A percentile compares a stretch with the other conserved stretches of the same genome.
phyloP scores from a whole-genome alignment of 1,139 yeast species.

The Pichia sp. region DNA sequence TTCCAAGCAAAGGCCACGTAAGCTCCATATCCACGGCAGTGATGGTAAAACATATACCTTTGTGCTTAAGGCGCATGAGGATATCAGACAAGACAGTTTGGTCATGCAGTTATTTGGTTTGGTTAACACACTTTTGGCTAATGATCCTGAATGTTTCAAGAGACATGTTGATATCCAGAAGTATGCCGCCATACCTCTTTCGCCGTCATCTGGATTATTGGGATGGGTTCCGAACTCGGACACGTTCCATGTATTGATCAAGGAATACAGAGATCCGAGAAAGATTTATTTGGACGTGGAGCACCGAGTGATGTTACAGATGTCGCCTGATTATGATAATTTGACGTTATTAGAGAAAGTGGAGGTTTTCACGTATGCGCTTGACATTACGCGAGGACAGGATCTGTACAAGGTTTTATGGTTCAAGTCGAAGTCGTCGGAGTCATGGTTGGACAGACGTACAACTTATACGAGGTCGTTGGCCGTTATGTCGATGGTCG shows the following conservation, averaged over 20 bases:
- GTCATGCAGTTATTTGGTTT: slow-evolving; percentile 97
- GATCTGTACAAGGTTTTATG: slow-evolving; percentile 93
- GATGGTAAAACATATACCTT: slow-evolving; percentile 89
- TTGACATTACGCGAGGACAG: slow-evolving; percentile 94
- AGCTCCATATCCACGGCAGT: slow-evolving; percentile 71
- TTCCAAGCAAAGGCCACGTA: slow-evolving; percentile 94
- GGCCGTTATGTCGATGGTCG: slow-evolving; percentile 99
- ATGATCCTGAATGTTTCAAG: slow-evolving; percentile 94
- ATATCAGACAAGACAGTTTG: slow-evolving; percentile 92
- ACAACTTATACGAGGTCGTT: slow-evolving; percentile 92
- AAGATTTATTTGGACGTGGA: slow-evolving; percentile 87
- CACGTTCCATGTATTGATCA: slow-evolving; percentile 88
- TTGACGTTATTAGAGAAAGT: slow-evolving; percentile 86
- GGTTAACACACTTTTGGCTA: slow-evolving; percentile 81
- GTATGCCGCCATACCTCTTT: slow-evolving; percentile 88
- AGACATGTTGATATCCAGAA: slow-evolving; percentile 91
- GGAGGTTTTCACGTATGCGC: slow-evolving; percentile 92
- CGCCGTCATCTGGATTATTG: slow-evolving; percentile 90
- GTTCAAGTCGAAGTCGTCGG: slow-evolving; percentile 93
- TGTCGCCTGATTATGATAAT: slow-evolving; percentile 97
- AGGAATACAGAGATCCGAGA: slow-evolving; percentile 88
- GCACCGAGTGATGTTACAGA: slow-evolving; percentile 91
- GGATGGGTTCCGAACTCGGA: slow-evolving; percentile 99
- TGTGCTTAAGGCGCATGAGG: slow-evolving; percentile 91
- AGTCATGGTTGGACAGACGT: slow-evolving; percentile 96